phyloP scores from a whole-genome alignment of 306 rosid genomes.

The Echinosophora koreensis region DNA sequence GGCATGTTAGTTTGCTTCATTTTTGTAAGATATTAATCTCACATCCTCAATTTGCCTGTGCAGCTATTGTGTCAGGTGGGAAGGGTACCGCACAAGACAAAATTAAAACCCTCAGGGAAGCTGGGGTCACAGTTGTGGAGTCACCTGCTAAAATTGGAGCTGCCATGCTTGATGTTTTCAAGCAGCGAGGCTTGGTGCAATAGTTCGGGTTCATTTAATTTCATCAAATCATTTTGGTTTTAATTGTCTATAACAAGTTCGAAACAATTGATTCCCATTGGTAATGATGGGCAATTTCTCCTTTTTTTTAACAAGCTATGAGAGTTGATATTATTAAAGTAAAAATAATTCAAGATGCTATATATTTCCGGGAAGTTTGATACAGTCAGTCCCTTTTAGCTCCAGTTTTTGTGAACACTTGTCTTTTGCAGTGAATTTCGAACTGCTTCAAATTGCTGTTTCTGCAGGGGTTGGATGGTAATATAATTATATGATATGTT shows the following conservation, averaged over 20 bases:
- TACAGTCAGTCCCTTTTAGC: slow-evolving; percentile 19
- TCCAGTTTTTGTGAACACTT: slow-evolving; percentile 31
- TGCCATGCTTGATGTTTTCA: slow-evolving; percentile 88
- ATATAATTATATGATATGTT: not conserved
- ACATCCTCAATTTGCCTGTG: slow-evolving; percentile 50
- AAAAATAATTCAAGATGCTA: slow-evolving; percentile 48
- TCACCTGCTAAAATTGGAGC: slow-evolving; percentile 96
- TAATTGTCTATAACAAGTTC: slow-evolving; percentile 27
- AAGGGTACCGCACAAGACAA: slow-evolving; percentile 99
- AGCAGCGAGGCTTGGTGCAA: slow-evolving; percentile 85
- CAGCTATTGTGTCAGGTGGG: slow-evolving; percentile 99
- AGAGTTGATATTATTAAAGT: slow-evolving; percentile 47
- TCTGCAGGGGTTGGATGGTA: slow-evolving; percentile 23
- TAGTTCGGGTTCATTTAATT: slow-evolving; percentile 51
- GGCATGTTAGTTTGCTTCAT: slow-evolving; percentile 14
- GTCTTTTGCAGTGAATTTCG: slow-evolving; percentile 33
- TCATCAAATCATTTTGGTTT: slow-evolving; percentile 45
- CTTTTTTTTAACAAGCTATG: slow-evolving; percentile 17
- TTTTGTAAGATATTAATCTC: not conserved
- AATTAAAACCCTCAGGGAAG: slow-evolving; percentile 83
- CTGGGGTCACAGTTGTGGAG: slow-evolving; percentile 95
- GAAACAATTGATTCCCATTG: slow-evolving; percentile 45
- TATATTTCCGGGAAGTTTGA: slow-evolving; percentile 39
- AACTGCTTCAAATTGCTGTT: slow-evolving; percentile 15
- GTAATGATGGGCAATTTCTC: slow-evolving; percentile 39